phyloP scores from a whole-genome alignment of 164 flowering plant genomes.

The Cinnamomum micranthum region DNA sequence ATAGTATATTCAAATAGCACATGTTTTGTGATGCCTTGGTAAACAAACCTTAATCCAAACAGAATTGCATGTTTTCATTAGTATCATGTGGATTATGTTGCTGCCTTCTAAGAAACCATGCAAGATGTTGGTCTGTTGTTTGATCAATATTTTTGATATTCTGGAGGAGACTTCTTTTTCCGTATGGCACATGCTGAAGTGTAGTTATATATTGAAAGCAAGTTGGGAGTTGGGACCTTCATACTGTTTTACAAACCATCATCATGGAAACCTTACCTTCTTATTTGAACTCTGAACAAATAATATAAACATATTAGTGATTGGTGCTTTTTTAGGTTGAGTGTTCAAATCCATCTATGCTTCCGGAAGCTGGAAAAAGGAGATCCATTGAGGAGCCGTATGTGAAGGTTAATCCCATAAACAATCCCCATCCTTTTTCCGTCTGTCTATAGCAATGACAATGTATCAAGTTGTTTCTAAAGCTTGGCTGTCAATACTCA shows the following conservation, averaged over 20 bases:
- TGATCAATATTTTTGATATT: slow-evolving; percentile 1
- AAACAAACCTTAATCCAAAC: background rate
- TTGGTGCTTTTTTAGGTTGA: slow-evolving; percentile 53
- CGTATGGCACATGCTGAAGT: background rate
- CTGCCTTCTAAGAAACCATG: background rate
- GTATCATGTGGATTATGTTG: background rate
- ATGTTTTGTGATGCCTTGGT: too few species aligned
- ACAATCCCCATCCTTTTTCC: background rate
- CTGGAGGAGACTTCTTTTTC: background rate
- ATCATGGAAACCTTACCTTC: background rate
- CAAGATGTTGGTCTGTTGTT: background rate
- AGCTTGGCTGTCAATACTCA: background rate
- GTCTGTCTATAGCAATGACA: background rate
- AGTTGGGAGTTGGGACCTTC: background rate
- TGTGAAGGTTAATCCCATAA: slow-evolving; percentile 62
- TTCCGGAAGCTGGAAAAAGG: slow-evolving; percentile 88
- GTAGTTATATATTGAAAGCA: background rate
- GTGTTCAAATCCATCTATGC: slow-evolving; percentile 92
- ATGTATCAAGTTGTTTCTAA: background rate
- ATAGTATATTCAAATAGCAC: too few species aligned
- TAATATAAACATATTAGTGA: background rate
- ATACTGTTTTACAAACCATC: background rate
- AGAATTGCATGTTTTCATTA: background rate
- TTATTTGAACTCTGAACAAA: background rate
- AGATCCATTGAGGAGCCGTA: slow-evolving; percentile 83